Evolutionary conservation across 441 rosid genomes (phyloP), one percentile per base, ranked within the genome.

Genomic region (Populus hybrid): DNA sequence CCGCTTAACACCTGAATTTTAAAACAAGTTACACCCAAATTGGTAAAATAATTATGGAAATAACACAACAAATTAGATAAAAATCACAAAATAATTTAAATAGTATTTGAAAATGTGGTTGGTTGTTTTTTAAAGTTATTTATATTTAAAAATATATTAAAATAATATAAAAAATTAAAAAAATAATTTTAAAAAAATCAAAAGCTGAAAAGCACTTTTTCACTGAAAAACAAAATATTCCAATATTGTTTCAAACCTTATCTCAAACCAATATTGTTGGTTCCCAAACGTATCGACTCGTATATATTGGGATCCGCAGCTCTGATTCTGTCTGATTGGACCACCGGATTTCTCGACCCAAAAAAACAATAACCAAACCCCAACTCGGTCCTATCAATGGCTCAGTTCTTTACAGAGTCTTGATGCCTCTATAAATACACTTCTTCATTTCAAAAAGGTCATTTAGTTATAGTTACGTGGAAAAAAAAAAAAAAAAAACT

Each of bases 281-380:
- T 23, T 68, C 35, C 59, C 38, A 69, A 28, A 63, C 82, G 78
- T 73, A 76, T 82, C 78, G n/a, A 14, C 59, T 71, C 6, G 65
- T 76, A 77, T 83, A 70, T 75, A 28, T 83, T 40, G 85, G 81
- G 83, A 81, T 78, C 82, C 76, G 82, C 72, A 70, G 75, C 63
- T 61, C 70, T 71, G 86, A 83, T 83, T 77, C 81, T 81, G 83
- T 79, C 84, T n/a, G 88, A 71, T 79, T 67, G 83, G 78, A 81
- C 72, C 50, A 50, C 78, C 77, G 4, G 75, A 81, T 76, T 82
- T 79, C 50, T 18, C 26, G 14, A 38, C 26, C 50, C 2, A 21
- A 9, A 42, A 68, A 76, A 18, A 16, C 32, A 7, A 35, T 21
- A 0, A 65, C 50, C 50, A 42, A 42, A 42, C 53, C 53, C 1